Evolutionary conservation across 352 stramenopile genomes (phyloP).

Genomic region (Pythium sp.): DNA sequence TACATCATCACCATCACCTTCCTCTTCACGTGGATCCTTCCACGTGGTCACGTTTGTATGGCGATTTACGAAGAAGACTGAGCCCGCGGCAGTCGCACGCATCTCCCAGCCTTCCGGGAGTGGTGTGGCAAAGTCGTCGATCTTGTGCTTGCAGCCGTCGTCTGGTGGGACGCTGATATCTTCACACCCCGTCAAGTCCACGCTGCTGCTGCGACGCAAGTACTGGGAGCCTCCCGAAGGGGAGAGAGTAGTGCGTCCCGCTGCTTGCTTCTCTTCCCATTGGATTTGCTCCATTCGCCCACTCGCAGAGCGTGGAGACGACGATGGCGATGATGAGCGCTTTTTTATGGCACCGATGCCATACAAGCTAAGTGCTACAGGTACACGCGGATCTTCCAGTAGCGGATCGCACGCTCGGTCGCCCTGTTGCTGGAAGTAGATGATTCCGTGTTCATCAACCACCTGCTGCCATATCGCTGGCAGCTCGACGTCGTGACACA

Average conservation of each 20-base stretch:
- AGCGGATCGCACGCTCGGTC: slow-evolving; percentile 28
- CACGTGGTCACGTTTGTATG: slow-evolving; percentile 74
- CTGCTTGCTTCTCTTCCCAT: slow-evolving; percentile 18
- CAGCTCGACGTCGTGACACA: slow-evolving; percentile 50
- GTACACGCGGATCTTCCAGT: slow-evolving; percentile 62
- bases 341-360: slow-evolving; percentile 11
- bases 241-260: slow-evolving; percentile 22
- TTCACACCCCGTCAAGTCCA: slow-evolving; percentile 31
- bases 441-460: slow-evolving; percentile 48
- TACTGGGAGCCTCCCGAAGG: neutral
- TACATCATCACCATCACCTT: neutral
- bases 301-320: neutral
- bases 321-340: neutral
- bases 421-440: slow-evolving; percentile 47
- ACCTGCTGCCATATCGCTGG: slow-evolving; percentile 36
- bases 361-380: neutral
- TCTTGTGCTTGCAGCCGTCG: slow-evolving; percentile 55
- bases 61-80: slow-evolving; percentile 79
- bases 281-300: slow-evolving; percentile 5
- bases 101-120: slow-evolving; percentile 79
- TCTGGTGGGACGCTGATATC: slow-evolving; percentile 49
- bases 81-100: slow-evolving; percentile 61
- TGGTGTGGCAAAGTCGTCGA: slow-evolving; percentile 75
- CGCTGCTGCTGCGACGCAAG: slow-evolving; percentile 8
- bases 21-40: slow-evolving; percentile 56